Conservation (phyloP, 768 basidiomycete species). For the Amylocystis lapponica region DNA sequence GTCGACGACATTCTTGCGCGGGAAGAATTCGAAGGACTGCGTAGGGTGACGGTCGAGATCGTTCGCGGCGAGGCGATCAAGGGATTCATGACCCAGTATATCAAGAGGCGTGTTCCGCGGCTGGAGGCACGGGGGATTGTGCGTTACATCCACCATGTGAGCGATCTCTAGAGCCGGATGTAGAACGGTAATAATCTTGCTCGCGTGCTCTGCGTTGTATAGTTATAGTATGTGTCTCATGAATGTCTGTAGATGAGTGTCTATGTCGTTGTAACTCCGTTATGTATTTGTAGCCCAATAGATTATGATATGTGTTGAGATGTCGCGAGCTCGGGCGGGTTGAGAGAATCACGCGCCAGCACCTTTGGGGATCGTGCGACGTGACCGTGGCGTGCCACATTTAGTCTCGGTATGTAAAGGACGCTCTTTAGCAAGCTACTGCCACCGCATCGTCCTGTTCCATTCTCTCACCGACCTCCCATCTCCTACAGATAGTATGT, state of each 20-base stretch:
- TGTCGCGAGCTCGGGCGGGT: no score
- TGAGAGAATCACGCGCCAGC: no score
- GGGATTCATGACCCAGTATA: background rate
- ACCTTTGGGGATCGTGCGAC: no score
- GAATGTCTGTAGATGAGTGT: no score
- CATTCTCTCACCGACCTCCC: background rate
- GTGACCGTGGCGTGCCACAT: background rate
- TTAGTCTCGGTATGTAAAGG: background rate
- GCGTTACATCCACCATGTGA: background rate
- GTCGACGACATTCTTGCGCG: background rate
- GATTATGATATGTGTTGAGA: no score
- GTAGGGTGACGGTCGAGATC: slow-evolving; percentile 7
- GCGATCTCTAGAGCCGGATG: background rate
- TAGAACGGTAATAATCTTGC: no score
- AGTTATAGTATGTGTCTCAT: no score
- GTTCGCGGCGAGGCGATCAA: background rate
- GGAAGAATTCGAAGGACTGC: slow-evolving; percentile 1
- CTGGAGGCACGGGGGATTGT: background rate
- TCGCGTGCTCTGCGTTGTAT: no score
- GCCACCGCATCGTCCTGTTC: background rate
- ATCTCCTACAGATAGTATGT: no score
- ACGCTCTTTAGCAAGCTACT: background rate
- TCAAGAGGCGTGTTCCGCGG: background rate
- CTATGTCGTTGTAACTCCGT: no score
- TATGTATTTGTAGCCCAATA: no score